A percentile compares a stretch with the other conserved stretches of the same genome.
These are phyloP conservation scores for Coffea eugenioides DNA, from an alignment of 257 asterid species.

Conservation along the genomic window DNA sequence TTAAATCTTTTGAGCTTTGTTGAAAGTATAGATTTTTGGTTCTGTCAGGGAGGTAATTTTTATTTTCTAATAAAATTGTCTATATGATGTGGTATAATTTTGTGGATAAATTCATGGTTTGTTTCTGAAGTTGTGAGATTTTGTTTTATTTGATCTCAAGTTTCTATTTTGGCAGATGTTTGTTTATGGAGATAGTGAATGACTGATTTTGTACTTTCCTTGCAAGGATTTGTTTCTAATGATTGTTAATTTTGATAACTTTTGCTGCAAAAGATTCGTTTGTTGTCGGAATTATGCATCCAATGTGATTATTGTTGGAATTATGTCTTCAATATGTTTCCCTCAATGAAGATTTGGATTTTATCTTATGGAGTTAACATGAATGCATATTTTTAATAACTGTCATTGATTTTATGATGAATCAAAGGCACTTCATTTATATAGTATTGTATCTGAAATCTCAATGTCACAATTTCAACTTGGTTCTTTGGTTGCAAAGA, in stretches of 20 bases:
- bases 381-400: not conserved
- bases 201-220: not conserved
- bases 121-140: not conserved
- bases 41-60: not conserved
- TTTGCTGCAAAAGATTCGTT: not conserved
- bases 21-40: constrained; percentile 1
- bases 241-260: not conserved
- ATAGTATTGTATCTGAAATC: not conserved
- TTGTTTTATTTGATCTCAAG: constrained; percentile 3
- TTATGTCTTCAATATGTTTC: not conserved
- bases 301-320: not conserved
- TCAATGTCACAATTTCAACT: not conserved
- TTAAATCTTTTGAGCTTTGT: not conserved
- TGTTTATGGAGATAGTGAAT: not conserved
- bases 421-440: not conserved
- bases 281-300: not conserved
- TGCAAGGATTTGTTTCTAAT: not conserved
- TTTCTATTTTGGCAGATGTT: not conserved
- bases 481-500: not conserved
- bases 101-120: not conserved
- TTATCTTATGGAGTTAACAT: not conserved
- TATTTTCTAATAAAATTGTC: not conserved
- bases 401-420: not conserved
- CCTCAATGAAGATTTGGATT: not conserved
- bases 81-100: not conserved